phyloP scores from a whole-genome alignment of 495 filamentous ascomycete genomes.

The Aspergillus incahuasiensis region DNA sequence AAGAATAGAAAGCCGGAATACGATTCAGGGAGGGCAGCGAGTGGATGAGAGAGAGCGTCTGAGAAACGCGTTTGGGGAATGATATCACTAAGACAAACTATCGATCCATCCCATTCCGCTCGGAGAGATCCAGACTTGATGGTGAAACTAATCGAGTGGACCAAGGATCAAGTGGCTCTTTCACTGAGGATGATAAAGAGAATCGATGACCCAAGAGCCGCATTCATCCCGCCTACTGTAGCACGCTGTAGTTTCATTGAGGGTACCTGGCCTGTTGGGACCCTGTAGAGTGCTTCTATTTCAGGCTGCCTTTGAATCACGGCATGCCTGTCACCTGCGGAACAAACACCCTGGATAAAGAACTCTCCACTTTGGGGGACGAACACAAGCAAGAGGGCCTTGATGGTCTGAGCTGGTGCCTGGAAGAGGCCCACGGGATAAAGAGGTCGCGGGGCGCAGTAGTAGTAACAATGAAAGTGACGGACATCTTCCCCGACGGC shows the following conservation, averaged over 20 bases:
- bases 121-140: not conserved
- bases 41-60: not conserved
- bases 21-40: not conserved
- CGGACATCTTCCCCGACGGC: not conserved
- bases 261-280: too few relatives aligned
- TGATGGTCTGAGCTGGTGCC: not conserved
- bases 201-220: not conserved
- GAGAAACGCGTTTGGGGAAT: not conserved
- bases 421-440: not conserved
- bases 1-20: not conserved
- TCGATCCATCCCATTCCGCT: not conserved
- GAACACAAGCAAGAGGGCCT: not conserved
- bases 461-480: not conserved
- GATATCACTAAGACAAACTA: conserved; percentile 1
- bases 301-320: not conserved
- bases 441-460: not conserved
- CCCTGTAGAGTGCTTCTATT: not conserved
- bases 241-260: not conserved
- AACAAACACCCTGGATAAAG: not conserved
- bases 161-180: not conserved
- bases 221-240: not conserved
- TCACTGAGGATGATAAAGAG: not conserved
- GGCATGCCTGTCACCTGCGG: not conserved
- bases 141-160: not conserved
- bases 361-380: not conserved